A percentile compares a stretch with the other conserved stretches of the same genome.
These are phyloP conservation scores for Chaetomiaceae sp. DNA, from an alignment of 2,329 filamentous ascomycete species.

Conservation along the genomic window DNA sequence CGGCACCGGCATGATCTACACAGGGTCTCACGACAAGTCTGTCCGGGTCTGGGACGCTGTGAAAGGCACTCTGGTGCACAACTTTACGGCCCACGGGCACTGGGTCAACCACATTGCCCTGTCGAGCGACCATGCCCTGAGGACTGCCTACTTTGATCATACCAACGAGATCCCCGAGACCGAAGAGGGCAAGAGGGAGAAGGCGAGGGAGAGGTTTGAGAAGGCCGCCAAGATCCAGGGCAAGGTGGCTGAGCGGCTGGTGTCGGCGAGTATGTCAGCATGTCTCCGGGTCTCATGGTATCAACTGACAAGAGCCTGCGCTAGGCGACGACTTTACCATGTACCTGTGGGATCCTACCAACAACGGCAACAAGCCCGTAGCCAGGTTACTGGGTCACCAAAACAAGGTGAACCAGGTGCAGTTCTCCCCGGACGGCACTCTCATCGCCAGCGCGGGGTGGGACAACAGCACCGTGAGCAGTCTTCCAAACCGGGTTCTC, in stretches of 20 bases:
- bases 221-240: slow-evolving; percentile 75
- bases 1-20: slow-evolving; percentile 80
- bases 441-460: slow-evolving; percentile 86
- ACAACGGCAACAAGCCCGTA: slow-evolving; percentile 71
- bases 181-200: slow-evolving; percentile 65
- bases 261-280: slow-evolving; percentile 63
- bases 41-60: slow-evolving; percentile 84
- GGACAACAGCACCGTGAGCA: slow-evolving; percentile 59
- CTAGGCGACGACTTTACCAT: slow-evolving; percentile 82
- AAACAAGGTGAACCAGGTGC: slow-evolving; percentile 94
- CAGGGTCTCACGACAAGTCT: slow-evolving; percentile 84
- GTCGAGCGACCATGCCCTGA: slow-evolving; percentile 84
- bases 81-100: slow-evolving; percentile 70
- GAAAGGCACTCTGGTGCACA: slow-evolving; percentile 75
- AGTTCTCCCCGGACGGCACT: slow-evolving; percentile 84
- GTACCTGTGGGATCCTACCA: slow-evolving; percentile 85
- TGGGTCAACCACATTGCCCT: slow-evolving; percentile 95
- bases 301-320: background rate
- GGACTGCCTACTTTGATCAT: slow-evolving; percentile 85
- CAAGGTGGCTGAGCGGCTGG: slow-evolving; percentile 74
- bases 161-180: slow-evolving; percentile 61
- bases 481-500: background rate
- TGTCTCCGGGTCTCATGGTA: background rate
- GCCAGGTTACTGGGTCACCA: slow-evolving; percentile 90
- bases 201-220: slow-evolving; percentile 78